Evolutionary conservation across 768 basidiomycete species (phyloP).

Genomic region (Amanita rimosa): DNA sequence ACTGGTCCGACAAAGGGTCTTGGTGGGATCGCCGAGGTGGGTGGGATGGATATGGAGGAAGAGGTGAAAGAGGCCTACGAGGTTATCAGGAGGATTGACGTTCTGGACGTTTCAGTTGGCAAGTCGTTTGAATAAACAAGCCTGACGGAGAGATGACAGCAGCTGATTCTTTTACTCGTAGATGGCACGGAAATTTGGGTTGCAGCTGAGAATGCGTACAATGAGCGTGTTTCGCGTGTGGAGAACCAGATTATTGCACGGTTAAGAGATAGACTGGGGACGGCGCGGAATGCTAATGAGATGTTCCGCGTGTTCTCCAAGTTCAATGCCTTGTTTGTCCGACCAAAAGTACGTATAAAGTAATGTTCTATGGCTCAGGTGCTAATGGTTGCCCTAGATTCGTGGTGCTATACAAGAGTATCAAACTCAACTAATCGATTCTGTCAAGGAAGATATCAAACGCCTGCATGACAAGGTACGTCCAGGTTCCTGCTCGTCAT

Average conservation of each 20-base stretch:
- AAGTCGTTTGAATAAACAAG: constrained; percentile 17
- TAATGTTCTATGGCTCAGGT: neutral
- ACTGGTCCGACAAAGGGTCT: too few relatives aligned
- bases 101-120: constrained; percentile 90
- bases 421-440: constrained; percentile 96
- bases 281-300: constrained; percentile 95
- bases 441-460: constrained; percentile 97
- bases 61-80: constrained; percentile 96
- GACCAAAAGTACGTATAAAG: constrained; percentile 67
- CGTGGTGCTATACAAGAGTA: constrained; percentile 99
- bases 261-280: constrained; percentile 83
- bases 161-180: constrained; percentile 17
- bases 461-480: constrained; percentile 82
- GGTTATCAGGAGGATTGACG: constrained; percentile 93
- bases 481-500: neutral
- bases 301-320: constrained; percentile 99
- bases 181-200: constrained; percentile 99
- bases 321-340: constrained; percentile 93
- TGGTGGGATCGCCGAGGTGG: constrained; percentile 41
- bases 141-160: neutral
- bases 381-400: constrained; percentile 38
- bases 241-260: constrained; percentile 98
- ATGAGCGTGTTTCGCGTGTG: constrained; percentile 92
- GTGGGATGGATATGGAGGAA: constrained; percentile 96
- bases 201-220: constrained; percentile 93